phyloP scores from a whole-genome alignment of 202 grass and related monocot species.

The Elaeis oleifera region DNA sequence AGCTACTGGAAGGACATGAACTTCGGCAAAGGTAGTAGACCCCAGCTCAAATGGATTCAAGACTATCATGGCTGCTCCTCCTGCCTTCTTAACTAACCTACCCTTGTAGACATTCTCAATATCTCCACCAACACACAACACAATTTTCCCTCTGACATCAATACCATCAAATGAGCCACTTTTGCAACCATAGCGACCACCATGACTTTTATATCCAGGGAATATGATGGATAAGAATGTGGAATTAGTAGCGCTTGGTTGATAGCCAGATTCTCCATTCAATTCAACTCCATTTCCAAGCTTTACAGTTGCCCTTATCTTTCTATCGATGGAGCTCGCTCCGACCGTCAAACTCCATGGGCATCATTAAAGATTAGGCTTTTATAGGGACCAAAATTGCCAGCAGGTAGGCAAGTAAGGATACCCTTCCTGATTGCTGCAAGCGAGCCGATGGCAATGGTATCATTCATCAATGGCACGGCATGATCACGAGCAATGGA shows the following conservation, averaged over 20 bases:
- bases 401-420: background rate
- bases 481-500: too few species aligned
- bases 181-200: background rate
- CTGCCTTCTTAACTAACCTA: background rate
- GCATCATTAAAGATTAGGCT: background rate
- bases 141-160: conserved; percentile 1
- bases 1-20: conserved; percentile 4
- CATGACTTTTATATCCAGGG: background rate
- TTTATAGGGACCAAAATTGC: background rate
- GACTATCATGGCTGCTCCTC: conserved; percentile 22
- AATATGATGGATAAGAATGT: background rate
- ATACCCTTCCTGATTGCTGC: conserved; percentile 3
- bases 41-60: conserved; percentile 7
- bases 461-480: background rate
- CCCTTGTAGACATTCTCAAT: background rate
- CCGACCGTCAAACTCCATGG: background rate
- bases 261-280: background rate
- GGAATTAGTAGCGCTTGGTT: background rate
- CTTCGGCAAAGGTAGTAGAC: conserved; percentile 8
- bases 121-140: background rate
- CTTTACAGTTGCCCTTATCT: background rate
- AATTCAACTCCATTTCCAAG: background rate
- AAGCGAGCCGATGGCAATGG: conserved; percentile 1
- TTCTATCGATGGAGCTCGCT: conserved; percentile 1
- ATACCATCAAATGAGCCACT: background rate